These are phyloP conservation scores for Helicocarpus griseus DNA, from an alignment of 2,329 filamentous ascomycete genomes.

Conservation along the genomic window DNA sequence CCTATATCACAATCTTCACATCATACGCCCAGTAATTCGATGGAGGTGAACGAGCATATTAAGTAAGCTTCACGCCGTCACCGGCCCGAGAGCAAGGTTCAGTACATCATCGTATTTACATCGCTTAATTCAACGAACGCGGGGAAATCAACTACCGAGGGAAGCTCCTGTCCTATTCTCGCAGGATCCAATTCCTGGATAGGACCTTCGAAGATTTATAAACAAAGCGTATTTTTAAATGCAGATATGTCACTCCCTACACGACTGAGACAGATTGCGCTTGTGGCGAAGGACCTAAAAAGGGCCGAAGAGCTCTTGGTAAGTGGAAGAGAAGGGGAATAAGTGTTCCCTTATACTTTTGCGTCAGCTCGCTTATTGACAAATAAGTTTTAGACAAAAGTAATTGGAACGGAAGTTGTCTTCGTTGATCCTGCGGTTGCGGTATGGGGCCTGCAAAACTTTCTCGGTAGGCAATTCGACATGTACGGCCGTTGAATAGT, in stretches of 20 bases:
- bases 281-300: conserved; percentile 16
- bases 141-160: background rate
- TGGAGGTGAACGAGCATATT: too few species aligned
- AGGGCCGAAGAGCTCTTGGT: conserved; percentile 16
- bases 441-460: conserved; percentile 33
- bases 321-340: background rate
- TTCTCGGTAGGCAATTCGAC: conserved; percentile 22
- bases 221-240: background rate
- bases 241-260: conserved; percentile 9
- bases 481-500: background rate
- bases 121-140: background rate
- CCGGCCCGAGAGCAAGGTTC: background rate
- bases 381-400: conserved; percentile 13
- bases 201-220: background rate
- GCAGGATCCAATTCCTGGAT: background rate
- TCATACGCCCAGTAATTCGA: too few species aligned
- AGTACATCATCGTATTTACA: background rate
- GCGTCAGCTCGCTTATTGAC: background rate
- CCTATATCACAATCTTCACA: too few species aligned
- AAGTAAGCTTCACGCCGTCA: background rate
- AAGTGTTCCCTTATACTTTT: background rate
- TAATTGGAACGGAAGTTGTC: conserved; percentile 32
- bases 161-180: background rate
- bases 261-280: conserved; percentile 18
- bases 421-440: conserved; percentile 30